Evolutionary conservation across 768 basidiomycete species (phyloP), one percentile per base, ranked within the genome.

Genomic region (Lactarius hengduanensis): DNA sequence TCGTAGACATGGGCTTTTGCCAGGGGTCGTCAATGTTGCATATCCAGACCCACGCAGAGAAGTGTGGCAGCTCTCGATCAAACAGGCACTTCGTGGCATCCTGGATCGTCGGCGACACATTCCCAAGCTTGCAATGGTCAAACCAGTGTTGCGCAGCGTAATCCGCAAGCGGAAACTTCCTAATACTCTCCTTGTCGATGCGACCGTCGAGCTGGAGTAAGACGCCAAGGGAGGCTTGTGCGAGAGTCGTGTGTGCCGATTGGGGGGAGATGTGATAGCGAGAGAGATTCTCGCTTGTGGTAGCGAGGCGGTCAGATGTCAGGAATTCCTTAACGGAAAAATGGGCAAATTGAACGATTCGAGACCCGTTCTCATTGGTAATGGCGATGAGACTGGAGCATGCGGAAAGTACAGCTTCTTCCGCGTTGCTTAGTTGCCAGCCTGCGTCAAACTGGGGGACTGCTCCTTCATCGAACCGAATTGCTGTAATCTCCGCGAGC

Each of bases 291-390:
- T 18, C 41, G 2, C 41, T 41, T 6, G 41, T 16, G 18, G 28
- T 45, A 20, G 18, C 41, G 13, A 60, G 43, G 30, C 59, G 59
- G 26, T 60, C 59, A n/a, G 59, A 60, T 9, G 43, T 60, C 30
- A 60, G n/a, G 5, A n/a, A 47, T 22, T 60, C 43, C 20, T 47
- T 60, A 0, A 60, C 43, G 4, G 38, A 40, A 40, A 40, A 40
- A 15, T 15, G 38, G 38, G 38, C 11, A 5, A 40, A 40, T 40
- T 40, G 38, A 38, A 38, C 36, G 36, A 38, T 38, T 38, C 11
- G 36, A 13, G 36, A 40, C 38, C 38, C 15, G 43, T n/a, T 16
- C 41, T 11, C 30, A 5, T 34, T 11, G 32, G 45, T n/a, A 6
- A 61, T 50, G 45, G 34, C 9, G 32, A 61, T 26, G 47, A 61